phyloP scores from a whole-genome alignment of 2,329 filamentous ascomycete species.

The Penicillium decumbens region DNA sequence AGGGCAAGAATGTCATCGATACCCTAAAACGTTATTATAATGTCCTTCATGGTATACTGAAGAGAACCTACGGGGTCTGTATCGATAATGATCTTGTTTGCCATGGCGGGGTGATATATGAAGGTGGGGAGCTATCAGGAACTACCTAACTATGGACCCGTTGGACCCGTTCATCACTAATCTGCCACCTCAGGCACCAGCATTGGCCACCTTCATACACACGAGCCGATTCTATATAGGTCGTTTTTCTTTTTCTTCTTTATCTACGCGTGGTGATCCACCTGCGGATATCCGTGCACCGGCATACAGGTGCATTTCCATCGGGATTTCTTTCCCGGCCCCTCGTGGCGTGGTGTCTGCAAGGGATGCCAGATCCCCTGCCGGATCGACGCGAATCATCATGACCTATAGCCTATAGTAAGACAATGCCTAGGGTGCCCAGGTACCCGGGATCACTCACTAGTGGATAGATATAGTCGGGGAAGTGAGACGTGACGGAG shows the following conservation, averaged over 20 bases:
- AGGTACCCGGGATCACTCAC: slow-evolving; percentile 1
- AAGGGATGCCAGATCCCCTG: slow-evolving; percentile 20
- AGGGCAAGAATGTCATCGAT: slow-evolving; percentile 89
- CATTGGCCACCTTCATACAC: neutral
- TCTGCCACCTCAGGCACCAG: slow-evolving; percentile 9
- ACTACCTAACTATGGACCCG: too few relatives aligned
- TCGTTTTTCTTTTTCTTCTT: neutral
- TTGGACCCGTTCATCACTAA: neutral
- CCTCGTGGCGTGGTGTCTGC: slow-evolving; percentile 20
- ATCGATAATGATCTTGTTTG: slow-evolving; percentile 84
- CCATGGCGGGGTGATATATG: slow-evolving; percentile 46
- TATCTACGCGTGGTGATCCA: neutral
- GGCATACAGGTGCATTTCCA: neutral
- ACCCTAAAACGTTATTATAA: slow-evolving; percentile 45
- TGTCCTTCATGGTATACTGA: neutral
- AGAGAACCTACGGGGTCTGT: slow-evolving; percentile 70
- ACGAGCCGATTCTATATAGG: neutral
- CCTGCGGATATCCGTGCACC: neutral
- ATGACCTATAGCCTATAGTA: neutral
- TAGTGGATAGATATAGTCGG: neutral
- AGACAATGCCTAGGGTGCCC: slow-evolving; percentile 2
- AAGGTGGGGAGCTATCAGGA: slow-evolving; percentile 3
- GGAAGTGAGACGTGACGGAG: slow-evolving; percentile 17
- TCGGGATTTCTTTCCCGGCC: slow-evolving; percentile 8
- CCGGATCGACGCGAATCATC: slow-evolving; percentile 17